A percentile compares a stretch with the other conserved stretches of the same genome.
Evolutionary conservation across 2,329 filamentous ascomycete species (phyloP).

Genomic region (Cladosporium oxysporum): DNA sequence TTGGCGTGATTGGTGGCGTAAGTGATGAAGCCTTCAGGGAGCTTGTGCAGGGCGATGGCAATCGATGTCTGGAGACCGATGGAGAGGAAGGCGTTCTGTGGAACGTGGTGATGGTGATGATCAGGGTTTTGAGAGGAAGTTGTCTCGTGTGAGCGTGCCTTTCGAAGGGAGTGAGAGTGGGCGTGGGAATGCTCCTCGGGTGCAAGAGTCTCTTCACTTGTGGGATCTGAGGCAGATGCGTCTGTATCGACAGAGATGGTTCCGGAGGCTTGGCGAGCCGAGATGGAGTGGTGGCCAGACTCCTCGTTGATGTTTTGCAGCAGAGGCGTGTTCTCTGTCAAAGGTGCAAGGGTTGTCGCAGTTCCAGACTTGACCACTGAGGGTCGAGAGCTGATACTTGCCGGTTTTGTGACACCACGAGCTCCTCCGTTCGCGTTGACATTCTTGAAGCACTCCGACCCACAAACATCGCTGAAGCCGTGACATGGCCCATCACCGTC

Average conservation of each 20-base stretch:
- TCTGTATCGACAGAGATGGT: background rate
- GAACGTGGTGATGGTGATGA: slow-evolving; percentile 87
- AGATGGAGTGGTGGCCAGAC: background rate
- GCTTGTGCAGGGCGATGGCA: slow-evolving; percentile 93
- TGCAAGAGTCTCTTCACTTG: slow-evolving; percentile 5
- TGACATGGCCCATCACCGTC: slow-evolving; percentile 62
- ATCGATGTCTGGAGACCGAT: slow-evolving; percentile 96
- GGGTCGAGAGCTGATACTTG: slow-evolving; percentile 21
- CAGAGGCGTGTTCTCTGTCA: slow-evolving; percentile 20
- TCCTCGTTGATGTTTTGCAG: slow-evolving; percentile 16
- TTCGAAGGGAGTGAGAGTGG: slow-evolving; percentile 18
- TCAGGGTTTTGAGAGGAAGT: slow-evolving; percentile 23
- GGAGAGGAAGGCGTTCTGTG: slow-evolving; percentile 87
- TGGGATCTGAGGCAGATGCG: background rate
- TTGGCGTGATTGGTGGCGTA: slow-evolving; percentile 98
- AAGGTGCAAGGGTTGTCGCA: slow-evolving; percentile 23
- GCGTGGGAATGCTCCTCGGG: background rate
- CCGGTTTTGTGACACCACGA: slow-evolving; percentile 2
- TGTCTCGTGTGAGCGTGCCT: slow-evolving; percentile 24
- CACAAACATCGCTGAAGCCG: slow-evolving; percentile 63
- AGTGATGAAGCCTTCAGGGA: slow-evolving; percentile 84
- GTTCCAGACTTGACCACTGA: slow-evolving; percentile 29
- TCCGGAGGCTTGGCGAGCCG: background rate
- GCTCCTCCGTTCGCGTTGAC: slow-evolving; percentile 42
- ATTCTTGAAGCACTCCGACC: slow-evolving; percentile 60